Evolutionary conservation across 257 asterid genomes (phyloP).

Genomic region (Nicotiana paniculata): DNA sequence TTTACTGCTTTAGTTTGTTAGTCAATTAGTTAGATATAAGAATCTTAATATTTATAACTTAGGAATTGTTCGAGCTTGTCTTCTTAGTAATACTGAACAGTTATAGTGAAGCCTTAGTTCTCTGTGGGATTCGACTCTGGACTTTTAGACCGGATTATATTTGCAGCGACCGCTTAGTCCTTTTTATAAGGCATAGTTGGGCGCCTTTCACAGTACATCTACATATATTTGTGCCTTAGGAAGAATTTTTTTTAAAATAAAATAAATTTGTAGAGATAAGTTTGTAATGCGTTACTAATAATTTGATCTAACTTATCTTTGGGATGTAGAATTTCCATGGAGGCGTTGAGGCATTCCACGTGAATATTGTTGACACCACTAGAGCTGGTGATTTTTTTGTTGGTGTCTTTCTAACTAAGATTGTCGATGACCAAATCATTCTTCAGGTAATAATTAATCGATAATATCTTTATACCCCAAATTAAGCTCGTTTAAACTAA

Average conservation of each 20-base stretch:
- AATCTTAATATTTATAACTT: too few relatives aligned
- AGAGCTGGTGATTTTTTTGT: slow-evolving; percentile 42
- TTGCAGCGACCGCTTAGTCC: too few relatives aligned
- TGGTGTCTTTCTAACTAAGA: slow-evolving; percentile 32
- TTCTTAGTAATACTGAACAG: too few relatives aligned
- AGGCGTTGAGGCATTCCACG: slow-evolving; percentile 28
- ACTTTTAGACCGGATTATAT: too few relatives aligned
- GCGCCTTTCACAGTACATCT: not conserved
- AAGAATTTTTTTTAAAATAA: not conserved
- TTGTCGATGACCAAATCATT: slow-evolving; percentile 27
- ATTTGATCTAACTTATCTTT: not conserved
- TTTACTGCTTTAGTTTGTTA: too few relatives aligned
- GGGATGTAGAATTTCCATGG: slow-evolving; percentile 24
- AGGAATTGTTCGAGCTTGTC: too few relatives aligned
- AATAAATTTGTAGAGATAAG: not conserved
- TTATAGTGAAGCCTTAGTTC: too few relatives aligned
- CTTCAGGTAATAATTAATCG: slow-evolving; percentile 18
- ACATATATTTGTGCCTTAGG: not conserved
- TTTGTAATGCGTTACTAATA: not conserved
- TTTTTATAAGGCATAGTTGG: too few relatives aligned
- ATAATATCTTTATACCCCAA: not conserved
- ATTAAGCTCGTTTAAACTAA: too few relatives aligned
- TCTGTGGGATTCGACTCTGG: too few relatives aligned
- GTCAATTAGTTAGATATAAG: too few relatives aligned
- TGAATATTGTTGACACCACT: slow-evolving; percentile 36